A percentile compares a stretch with the other conserved stretches of the same genome.
These are phyloP conservation scores for Blastosporella zonata DNA, from an alignment of 1,284 basidiomycete genomes.

Conservation along the genomic window DNA sequence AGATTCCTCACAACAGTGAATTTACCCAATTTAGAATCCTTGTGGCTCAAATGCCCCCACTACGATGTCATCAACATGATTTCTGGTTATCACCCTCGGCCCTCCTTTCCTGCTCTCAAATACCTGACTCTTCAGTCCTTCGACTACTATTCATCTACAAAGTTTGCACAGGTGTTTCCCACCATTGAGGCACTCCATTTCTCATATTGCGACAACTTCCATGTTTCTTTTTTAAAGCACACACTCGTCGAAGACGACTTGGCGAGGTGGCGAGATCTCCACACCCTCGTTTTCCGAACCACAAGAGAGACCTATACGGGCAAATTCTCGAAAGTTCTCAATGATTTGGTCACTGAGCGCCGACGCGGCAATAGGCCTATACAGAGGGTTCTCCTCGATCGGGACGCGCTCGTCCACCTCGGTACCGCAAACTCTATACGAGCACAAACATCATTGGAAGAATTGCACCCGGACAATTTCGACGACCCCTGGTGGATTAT, in stretches of 20 bases:
- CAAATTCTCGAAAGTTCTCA: constrained; percentile 21
- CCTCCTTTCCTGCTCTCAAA: constrained; percentile 29
- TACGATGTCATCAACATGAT: constrained; percentile 10
- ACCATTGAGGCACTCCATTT: constrained; percentile 31
- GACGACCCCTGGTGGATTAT: constrained; percentile 29
- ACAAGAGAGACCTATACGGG: constrained; percentile 21
- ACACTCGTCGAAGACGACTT: constrained; percentile 14
- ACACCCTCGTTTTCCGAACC: constrained; percentile 29
- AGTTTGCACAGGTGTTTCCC: constrained; percentile 28
- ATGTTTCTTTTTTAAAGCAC: constrained; percentile 17
- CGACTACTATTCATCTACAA: constrained; percentile 19
- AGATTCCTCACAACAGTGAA: constrained; percentile 25
- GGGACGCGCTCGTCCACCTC: constrained; percentile 22
- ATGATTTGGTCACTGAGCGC: constrained; percentile 22
- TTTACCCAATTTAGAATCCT: constrained; percentile 29
- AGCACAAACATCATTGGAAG: constrained; percentile 12
- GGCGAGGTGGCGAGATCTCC: constrained; percentile 24
- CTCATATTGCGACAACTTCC: constrained; percentile 22
- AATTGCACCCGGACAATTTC: constrained; percentile 25
- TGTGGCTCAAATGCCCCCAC: constrained; percentile 29
- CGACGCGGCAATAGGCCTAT: constrained; percentile 18
- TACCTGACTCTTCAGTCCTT: constrained; percentile 32
- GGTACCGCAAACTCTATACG: constrained; percentile 3
- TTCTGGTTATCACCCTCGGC: constrained; percentile 12
- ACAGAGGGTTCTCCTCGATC: constrained; percentile 28